phyloP scores from a whole-genome alignment of 768 basidiomycete genomes.

The Hypsizygus marmoreus region DNA sequence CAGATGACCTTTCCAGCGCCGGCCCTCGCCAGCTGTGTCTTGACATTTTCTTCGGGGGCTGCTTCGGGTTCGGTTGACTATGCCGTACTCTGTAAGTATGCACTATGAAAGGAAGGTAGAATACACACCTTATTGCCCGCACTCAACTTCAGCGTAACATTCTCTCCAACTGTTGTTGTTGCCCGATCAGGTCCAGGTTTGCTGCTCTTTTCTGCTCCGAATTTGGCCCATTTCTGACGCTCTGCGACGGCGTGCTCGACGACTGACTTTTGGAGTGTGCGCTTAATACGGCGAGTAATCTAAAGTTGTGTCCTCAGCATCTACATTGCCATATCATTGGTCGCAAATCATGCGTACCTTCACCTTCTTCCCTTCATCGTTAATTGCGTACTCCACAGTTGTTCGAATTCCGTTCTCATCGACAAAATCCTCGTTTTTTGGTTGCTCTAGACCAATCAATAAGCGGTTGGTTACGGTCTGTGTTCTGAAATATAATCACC shows the following conservation, averaged over 20 bases:
- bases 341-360: slow-evolving; percentile 71
- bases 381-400: slow-evolving; percentile 78
- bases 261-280: slow-evolving; percentile 84
- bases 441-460: slow-evolving; percentile 36
- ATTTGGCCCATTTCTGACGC: slow-evolving; percentile 91
- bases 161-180: slow-evolving; percentile 87
- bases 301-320: no score
- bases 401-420: slow-evolving; percentile 88
- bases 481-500: slow-evolving; percentile 34
- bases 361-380: slow-evolving; percentile 94
- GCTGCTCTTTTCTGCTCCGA: slow-evolving; percentile 88
- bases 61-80: slow-evolving; percentile 69
- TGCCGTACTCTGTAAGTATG: neutral
- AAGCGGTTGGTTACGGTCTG: neutral
- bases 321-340: neutral
- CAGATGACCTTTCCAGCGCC: slow-evolving; percentile 90
- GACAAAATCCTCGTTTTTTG: slow-evolving; percentile 67
- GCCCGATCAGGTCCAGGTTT: slow-evolving; percentile 88
- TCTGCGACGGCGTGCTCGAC: slow-evolving; percentile 96
- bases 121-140: slow-evolving; percentile 62
- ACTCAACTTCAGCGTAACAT: slow-evolving; percentile 46
- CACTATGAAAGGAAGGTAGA: neutral
- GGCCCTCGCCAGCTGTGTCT: slow-evolving; percentile 65
- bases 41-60: slow-evolving; percentile 63
- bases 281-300: slow-evolving; percentile 86